Conservation (phyloP, 345 rosid genomes). For the Bruguiera sexangula region DNA sequence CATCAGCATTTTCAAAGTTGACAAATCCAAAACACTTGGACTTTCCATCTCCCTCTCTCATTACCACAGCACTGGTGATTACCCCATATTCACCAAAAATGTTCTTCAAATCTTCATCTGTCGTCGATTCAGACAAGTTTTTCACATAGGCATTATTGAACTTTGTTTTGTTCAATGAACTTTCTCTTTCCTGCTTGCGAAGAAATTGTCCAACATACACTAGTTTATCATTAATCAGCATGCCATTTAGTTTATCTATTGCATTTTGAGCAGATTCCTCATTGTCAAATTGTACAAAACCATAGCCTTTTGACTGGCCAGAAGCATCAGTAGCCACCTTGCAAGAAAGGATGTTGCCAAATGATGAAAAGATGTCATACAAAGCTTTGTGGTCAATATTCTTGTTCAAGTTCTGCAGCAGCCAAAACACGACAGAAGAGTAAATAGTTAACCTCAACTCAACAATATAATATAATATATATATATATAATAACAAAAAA, state of each 20-base stretch:
- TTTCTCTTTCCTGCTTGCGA: constrained; percentile 25
- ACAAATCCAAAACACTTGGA: constrained; percentile 33
- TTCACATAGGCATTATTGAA: constrained; percentile 27
- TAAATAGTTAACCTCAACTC: neutral
- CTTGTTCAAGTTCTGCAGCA: constrained; percentile 26
- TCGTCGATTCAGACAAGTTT: constrained; percentile 19
- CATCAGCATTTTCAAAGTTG: constrained; percentile 27
- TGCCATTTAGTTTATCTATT: constrained; percentile 26
- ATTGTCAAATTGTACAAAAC: constrained; percentile 26
- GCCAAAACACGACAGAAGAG: neutral
- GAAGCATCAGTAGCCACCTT: constrained; percentile 23
- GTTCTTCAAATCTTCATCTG: constrained; percentile 24
- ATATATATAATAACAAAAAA: neutral
- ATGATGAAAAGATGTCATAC: constrained; percentile 24
- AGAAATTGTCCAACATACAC: constrained; percentile 30
- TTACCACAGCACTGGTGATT: constrained; percentile 28
- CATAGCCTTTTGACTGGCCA: constrained; percentile 28
- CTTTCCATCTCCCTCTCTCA: constrained; percentile 27
- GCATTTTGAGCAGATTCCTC: constrained; percentile 26
- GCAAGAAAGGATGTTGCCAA: constrained; percentile 28
- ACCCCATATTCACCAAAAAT: constrained; percentile 21
- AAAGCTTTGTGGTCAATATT: constrained; percentile 26
- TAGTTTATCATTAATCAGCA: constrained; percentile 28
- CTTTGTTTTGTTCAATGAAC: constrained; percentile 2
- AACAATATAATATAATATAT: neutral